phyloP scores from a whole-genome alignment of 495 filamentous ascomycete species.

The Podospora pseudoanserina region DNA sequence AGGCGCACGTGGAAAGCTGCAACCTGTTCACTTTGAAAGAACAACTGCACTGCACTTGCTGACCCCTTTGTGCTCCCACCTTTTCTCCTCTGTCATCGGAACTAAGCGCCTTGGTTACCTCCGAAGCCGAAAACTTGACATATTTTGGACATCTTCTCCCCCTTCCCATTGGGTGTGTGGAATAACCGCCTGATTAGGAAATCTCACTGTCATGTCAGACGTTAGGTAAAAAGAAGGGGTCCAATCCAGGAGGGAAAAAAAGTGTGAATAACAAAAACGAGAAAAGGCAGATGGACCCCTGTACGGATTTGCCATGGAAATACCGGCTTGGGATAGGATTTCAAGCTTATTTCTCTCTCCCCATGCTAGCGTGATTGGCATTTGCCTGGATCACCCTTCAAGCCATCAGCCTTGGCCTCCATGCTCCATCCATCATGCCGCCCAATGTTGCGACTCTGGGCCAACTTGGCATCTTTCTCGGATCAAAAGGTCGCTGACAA shows the following conservation, averaged over 20 bases:
- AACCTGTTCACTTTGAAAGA: neutral
- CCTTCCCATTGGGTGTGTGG: neutral
- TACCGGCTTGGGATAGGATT: conserved; percentile 22
- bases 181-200: neutral
- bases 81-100: neutral
- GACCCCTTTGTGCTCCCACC: neutral
- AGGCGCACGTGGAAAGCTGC: neutral
- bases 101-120: neutral
- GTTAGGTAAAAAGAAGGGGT: neutral
- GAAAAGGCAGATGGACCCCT: conserved; percentile 13
- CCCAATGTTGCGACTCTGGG: neutral
- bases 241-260: neutral
- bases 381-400: conserved; percentile 13
- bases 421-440: conserved; percentile 4
- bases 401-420: conserved; percentile 9
- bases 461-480: conserved; percentile 6
- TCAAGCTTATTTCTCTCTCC: conserved; percentile 36
- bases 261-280: conserved; percentile 2
- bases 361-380: conserved; percentile 24
- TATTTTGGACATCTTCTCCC: neutral
- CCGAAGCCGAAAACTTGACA: neutral
- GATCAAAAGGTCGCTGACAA: neutral
- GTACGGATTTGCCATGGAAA: conserved; percentile 31
- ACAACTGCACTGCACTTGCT: neutral
- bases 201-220: neutral